Evolutionary conservation across 116 monocot genomes (phyloP).

Genomic region (Dioscorea cayenensis): DNA sequence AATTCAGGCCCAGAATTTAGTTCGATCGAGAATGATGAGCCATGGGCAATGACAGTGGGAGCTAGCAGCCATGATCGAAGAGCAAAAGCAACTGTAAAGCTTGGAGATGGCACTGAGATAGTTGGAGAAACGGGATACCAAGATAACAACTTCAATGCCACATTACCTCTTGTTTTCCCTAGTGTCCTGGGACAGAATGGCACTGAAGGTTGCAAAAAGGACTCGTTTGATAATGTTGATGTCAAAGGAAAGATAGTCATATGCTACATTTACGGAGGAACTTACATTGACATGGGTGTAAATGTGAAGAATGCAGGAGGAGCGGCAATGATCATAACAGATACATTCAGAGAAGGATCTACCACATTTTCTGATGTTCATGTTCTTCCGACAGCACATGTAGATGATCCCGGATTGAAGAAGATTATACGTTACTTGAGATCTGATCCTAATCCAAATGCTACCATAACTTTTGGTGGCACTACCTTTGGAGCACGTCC

Average conservation of each 20-base stretch:
- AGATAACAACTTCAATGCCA: neutral
- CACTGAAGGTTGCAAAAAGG: neutral
- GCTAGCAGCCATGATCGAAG: neutral
- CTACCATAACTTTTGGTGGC: neutral
- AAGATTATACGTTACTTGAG: neutral
- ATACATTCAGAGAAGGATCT: neutral
- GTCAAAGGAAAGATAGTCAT: neutral
- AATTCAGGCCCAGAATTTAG: neutral
- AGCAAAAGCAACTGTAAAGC: neutral
- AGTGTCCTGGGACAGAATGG: neutral
- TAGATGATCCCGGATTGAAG: neutral
- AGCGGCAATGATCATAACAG: neutral
- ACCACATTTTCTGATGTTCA: neutral
- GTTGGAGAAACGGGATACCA: neutral
- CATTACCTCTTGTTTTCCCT: neutral
- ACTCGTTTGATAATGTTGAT: neutral
- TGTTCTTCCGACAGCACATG: neutral
- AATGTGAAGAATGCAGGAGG: neutral
- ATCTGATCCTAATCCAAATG: neutral
- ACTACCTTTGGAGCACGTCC: neutral
- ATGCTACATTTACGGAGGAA: neutral
- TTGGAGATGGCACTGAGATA: neutral
- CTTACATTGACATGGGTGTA: neutral
- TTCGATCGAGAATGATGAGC: neutral
- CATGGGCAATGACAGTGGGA: neutral